phyloP scores from a whole-genome alignment of 2,329 filamentous ascomycete genomes.

The Penicillium sp. region DNA sequence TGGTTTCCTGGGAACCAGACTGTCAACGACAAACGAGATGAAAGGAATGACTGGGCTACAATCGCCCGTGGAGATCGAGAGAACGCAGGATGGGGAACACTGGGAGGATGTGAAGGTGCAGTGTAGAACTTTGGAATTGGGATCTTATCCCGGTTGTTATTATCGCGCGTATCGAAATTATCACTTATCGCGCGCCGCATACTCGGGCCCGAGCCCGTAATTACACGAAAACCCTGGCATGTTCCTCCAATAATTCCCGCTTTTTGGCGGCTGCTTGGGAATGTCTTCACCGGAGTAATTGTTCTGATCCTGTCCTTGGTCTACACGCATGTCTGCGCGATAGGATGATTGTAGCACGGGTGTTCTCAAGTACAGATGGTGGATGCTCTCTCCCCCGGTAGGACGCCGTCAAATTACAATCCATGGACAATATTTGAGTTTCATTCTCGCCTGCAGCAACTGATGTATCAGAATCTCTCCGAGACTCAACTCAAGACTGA shows the following conservation, averaged over 20 bases:
- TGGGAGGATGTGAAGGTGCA: slow-evolving; percentile 5
- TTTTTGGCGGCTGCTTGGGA: too few species aligned
- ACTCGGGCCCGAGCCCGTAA: background rate
- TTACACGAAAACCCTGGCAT: slow-evolving; percentile 4
- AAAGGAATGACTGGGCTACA: slow-evolving; percentile 7
- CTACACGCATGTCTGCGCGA: too few species aligned
- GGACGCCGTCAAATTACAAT: background rate
- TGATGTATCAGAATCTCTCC: background rate
- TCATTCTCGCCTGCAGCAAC: background rate
- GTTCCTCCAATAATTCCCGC: too few species aligned
- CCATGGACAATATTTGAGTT: background rate
- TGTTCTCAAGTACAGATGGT: too few species aligned
- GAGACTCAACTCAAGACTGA: too few species aligned
- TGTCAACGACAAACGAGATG: slow-evolving; percentile 1
- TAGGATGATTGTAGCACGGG: too few species aligned
- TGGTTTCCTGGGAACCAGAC: slow-evolving; percentile 5
- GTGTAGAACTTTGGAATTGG: slow-evolving; percentile 15
- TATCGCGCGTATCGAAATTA: slow-evolving; percentile 17
- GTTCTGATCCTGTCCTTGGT: too few species aligned
- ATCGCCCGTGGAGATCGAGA: slow-evolving; percentile 2
- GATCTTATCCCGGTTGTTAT: slow-evolving; percentile 23
- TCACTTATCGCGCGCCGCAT: slow-evolving; percentile 20
- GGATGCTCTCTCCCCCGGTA: background rate
- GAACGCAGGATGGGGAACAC: background rate
- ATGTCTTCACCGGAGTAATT: too few species aligned